Percentiles rank a stretch among this genome's conserved stretches.
These are phyloP conservation scores for Pterocarpus santalinus DNA, from an alignment of 306 rosid genomes.

Conservation along the genomic window DNA sequence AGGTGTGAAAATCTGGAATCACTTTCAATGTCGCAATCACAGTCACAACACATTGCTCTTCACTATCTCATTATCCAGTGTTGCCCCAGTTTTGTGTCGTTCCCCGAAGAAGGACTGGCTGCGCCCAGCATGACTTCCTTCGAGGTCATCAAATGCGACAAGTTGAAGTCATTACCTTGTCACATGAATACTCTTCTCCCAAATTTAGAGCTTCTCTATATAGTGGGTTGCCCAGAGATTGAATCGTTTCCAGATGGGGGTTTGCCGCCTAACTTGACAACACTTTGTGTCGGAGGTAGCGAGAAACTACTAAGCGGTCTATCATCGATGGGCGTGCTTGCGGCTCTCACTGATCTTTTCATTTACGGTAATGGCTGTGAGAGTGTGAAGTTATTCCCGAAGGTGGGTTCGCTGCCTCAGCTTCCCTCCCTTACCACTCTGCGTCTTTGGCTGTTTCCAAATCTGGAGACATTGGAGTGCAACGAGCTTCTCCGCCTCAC, in stretches of 20 bases:
- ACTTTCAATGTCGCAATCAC: background rate
- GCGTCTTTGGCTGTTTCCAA: accelerated
- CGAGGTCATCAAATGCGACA: background rate
- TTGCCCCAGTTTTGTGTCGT: background rate
- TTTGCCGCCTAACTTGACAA: background rate
- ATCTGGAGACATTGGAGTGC: background rate
- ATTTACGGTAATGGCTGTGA: background rate
- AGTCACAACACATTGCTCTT: background rate
- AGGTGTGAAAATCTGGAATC: background rate
- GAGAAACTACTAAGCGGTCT: background rate
- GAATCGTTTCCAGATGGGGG: background rate
- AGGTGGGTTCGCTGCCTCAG: background rate
- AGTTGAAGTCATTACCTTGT: background rate
- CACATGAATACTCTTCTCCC: background rate
- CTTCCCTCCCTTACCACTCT: constrained; percentile 22
- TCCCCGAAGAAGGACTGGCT: background rate
- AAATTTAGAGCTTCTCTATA: accelerated
- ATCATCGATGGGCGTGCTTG: background rate
- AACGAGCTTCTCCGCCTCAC: constrained; percentile 17
- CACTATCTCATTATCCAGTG: background rate
- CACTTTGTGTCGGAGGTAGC: accelerated
- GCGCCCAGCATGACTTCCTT: background rate
- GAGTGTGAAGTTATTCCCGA: background rate
- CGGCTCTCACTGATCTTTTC: background rate
- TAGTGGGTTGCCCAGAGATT: background rate